phyloP scores from a whole-genome alignment of 1,139 yeast species.

The Groenewaldozyma auringiensis region DNA sequence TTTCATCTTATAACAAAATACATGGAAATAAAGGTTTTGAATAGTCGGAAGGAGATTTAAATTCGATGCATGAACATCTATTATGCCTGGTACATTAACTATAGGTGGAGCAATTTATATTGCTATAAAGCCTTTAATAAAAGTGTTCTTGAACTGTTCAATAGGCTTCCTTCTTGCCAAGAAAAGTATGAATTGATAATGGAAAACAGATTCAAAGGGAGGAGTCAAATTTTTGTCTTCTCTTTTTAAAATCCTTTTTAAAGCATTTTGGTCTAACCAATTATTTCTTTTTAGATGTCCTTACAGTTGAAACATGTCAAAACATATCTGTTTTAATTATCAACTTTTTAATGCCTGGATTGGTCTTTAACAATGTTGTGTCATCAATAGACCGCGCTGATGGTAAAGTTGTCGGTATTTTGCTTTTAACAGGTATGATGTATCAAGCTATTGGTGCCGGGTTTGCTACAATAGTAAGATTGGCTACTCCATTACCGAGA shows the following conservation, averaged over 20 bases:
- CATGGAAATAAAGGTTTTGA: not conserved
- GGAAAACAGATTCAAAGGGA: not conserved
- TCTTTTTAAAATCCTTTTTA: not conserved
- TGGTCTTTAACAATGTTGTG: conserved; percentile 71
- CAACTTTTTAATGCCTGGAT: conserved; percentile 66
- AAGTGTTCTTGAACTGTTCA: conserved; percentile 68
- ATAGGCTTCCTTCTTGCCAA: conserved; percentile 64
- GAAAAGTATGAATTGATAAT: conserved; percentile 33
- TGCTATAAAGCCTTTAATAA: conserved; percentile 79
- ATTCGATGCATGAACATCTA: not conserved
- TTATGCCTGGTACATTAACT: conserved; percentile 24
- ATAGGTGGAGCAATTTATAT: conserved; percentile 70
- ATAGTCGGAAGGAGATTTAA: not conserved
- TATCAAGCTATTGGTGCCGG: conserved; percentile 28
- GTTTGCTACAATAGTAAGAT: conserved; percentile 27
- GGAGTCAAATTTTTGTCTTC: not conserved
- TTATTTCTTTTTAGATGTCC: conserved; percentile 36
- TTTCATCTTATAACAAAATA: not conserved
- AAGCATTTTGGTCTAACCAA: not conserved
- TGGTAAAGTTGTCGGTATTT: conserved; percentile 67
- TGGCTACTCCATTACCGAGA: conserved; percentile 48
- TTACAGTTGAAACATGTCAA: conserved; percentile 58
- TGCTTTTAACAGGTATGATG: conserved; percentile 56
- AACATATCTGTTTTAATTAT: conserved; percentile 69
- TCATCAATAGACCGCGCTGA: conserved; percentile 60